phyloP scores from a whole-genome alignment of 768 basidiomycete species.

The Dendrothele bispora region DNA sequence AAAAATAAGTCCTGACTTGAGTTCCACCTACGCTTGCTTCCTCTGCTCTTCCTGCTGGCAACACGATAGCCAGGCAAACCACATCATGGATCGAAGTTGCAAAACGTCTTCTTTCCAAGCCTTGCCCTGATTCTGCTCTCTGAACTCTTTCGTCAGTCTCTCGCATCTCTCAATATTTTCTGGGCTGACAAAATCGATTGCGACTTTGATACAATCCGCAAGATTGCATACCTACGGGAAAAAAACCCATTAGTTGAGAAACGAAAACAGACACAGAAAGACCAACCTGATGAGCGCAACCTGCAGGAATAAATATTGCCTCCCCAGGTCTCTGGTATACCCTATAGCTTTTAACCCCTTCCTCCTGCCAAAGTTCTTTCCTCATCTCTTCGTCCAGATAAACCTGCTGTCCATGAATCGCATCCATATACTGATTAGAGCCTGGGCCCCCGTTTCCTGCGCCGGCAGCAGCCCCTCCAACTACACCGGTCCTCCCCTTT shows the following conservation, averaged over 20 bases:
- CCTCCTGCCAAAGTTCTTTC: slow-evolving; percentile 62
- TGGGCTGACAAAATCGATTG: slow-evolving; percentile 91
- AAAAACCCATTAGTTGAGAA: background rate
- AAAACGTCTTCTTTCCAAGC: slow-evolving; percentile 95
- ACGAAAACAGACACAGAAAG: slow-evolving; percentile 2
- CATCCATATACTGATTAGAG: slow-evolving; percentile 59
- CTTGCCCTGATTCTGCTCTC: slow-evolving; percentile 83
- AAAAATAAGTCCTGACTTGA: too few species aligned
- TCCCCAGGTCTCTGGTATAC: slow-evolving; percentile 91
- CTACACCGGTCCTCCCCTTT: too few species aligned
- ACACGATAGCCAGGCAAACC: slow-evolving; percentile 88
- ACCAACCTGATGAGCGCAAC: slow-evolving; percentile 85
- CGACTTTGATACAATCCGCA: slow-evolving; percentile 95
- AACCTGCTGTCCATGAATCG: slow-evolving; percentile 88
- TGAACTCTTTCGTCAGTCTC: slow-evolving; percentile 82
- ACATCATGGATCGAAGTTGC: slow-evolving; percentile 90
- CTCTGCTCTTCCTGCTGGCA: slow-evolving; percentile 30
- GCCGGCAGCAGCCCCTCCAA: too few species aligned
- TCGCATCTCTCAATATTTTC: slow-evolving; percentile 90
- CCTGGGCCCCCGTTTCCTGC: too few species aligned
- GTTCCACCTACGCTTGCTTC: too few species aligned
- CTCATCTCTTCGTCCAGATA: slow-evolving; percentile 76
- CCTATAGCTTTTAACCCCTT: slow-evolving; percentile 75
- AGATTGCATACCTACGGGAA: slow-evolving; percentile 77
- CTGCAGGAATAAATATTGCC: slow-evolving; percentile 94